Conservation (phyloP, 2,329 filamentous ascomycete species). For the Aspergillus tubingensis region DNA sequence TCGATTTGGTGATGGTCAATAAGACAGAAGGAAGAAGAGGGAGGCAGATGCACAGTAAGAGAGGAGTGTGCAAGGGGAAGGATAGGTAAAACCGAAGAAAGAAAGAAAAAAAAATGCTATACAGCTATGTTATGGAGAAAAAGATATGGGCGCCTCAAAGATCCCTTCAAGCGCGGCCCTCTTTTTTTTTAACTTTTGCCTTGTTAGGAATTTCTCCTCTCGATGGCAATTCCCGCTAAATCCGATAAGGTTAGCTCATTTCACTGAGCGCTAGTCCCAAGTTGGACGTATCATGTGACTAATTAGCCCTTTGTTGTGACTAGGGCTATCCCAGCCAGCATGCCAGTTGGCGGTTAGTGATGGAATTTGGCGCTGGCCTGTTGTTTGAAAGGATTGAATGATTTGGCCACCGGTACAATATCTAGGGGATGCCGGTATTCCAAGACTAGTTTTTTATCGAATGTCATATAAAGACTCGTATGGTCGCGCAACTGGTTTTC, state of each 20-base stretch:
- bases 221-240: slow-evolving; percentile 13
- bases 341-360: neutral
- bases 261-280: slow-evolving; percentile 20
- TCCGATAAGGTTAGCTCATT: slow-evolving; percentile 13
- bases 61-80: neutral
- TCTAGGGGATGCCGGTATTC: no score
- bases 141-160: slow-evolving; percentile 17
- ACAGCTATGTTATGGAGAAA: slow-evolving; percentile 9
- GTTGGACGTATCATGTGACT: slow-evolving; percentile 26
- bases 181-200: slow-evolving; percentile 33
- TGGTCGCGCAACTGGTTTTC: no score
- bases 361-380: no score
- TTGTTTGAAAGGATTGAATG: no score
- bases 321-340: slow-evolving; percentile 25
- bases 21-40: neutral
- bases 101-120: neutral
- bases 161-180: slow-evolving; percentile 21
- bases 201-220: slow-evolving; percentile 32
- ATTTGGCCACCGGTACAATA: no score
- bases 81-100: neutral
- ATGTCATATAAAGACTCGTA: no score
- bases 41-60: neutral
- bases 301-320: slow-evolving; percentile 18
- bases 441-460: no score
- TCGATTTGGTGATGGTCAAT: neutral